Base-by-base conservation (phyloP, 73 alveolate species). In the Diophrys appendiculata region DNA sequence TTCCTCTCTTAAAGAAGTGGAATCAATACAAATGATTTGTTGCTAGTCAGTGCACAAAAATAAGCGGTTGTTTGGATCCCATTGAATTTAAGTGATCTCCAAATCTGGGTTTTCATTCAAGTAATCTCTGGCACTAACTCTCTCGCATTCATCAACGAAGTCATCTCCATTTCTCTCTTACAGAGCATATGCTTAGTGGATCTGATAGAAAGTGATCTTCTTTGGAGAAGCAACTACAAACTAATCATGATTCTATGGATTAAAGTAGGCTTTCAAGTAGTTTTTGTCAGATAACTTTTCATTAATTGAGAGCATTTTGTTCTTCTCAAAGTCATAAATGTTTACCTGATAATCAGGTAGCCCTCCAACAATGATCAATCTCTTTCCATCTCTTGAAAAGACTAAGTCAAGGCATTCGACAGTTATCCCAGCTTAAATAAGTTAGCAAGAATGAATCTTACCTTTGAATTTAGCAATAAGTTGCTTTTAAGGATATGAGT, bases 261-360 rank as follows among this genome's bases (percentile, higher is more conserved):
- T 80, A 65, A 87, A 87, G 75, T 72, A 54, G 52, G 78, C 83
- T 64, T 68, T 72, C 34, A 55, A 27, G 67, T 80, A 64, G 31
- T 18, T 26, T 34, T 76, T 76, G 68, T 76, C 72, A 33, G 56
- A 80, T 52, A 92, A 87, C 69, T 79, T 91, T 72, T 91, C 90
- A 67, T 89, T 77, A 52, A 82, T 90, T 65, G 83, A 65, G 31
- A 89, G 78, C 88, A 76, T 89, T 33, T 87, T 80, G 71, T 75
- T 77, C 54, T 77, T 82, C 65, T 74, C 93, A 28, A 92, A 68
- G 84, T 92, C 98, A 78, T 73, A 92, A 26, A 92, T 77, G 71
- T 88, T 76, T 27, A 92, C 89, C 43, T 88, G 82, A 83, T 80
- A 92, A 79, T 92, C 92, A 23, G 98, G 98, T 25, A 88, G 77